These are phyloP conservation scores for Teunomyces panamensis DNA, from an alignment of 805 yeast species.

Conservation along the genomic window DNA sequence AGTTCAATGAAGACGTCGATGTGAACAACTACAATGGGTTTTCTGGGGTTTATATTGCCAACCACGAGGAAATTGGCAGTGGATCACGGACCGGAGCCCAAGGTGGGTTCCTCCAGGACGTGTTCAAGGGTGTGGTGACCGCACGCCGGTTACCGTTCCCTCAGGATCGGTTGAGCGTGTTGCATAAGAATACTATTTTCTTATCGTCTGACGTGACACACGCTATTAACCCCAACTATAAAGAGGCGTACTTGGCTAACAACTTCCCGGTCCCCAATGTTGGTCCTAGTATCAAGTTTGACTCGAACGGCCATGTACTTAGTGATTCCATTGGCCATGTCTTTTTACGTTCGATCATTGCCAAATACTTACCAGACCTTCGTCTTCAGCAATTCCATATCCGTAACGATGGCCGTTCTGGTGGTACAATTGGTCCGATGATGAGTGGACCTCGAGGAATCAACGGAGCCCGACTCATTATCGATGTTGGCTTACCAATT, in stretches of 20 bases:
- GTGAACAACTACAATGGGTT: conserved; percentile 22
- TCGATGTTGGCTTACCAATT: conserved; percentile 43
- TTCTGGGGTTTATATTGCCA: conserved; percentile 31
- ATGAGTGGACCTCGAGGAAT: conserved; percentile 27
- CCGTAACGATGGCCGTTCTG: conserved; percentile 39
- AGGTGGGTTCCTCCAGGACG: conserved; percentile 29
- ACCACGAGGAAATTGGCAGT: conserved; percentile 44
- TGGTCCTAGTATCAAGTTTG: conserved; percentile 37
- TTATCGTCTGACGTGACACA: conserved; percentile 46
- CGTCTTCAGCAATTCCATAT: conserved; percentile 38
- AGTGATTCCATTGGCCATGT: conserved; percentile 32
- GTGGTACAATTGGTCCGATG: conserved; percentile 44
- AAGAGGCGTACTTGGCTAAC: conserved; percentile 25
- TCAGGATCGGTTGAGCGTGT: conserved; percentile 4
- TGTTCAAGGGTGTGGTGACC: conserved; percentile 15
- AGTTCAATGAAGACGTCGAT: conserved; percentile 12
- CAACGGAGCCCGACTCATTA: conserved; percentile 29
- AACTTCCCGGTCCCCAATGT: conserved; percentile 38
- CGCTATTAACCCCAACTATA: conserved; percentile 41
- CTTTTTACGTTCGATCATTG: conserved; percentile 24
- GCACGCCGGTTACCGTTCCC: conserved; percentile 1
- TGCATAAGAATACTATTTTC: conserved; percentile 18
- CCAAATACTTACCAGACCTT: conserved; percentile 16
- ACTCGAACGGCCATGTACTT: conserved; percentile 36
- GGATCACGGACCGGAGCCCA: conserved; percentile 38